Evolutionary conservation across 495 filamentous ascomycete species (phyloP).

Genomic region (Aspergillus biplanus): DNA sequence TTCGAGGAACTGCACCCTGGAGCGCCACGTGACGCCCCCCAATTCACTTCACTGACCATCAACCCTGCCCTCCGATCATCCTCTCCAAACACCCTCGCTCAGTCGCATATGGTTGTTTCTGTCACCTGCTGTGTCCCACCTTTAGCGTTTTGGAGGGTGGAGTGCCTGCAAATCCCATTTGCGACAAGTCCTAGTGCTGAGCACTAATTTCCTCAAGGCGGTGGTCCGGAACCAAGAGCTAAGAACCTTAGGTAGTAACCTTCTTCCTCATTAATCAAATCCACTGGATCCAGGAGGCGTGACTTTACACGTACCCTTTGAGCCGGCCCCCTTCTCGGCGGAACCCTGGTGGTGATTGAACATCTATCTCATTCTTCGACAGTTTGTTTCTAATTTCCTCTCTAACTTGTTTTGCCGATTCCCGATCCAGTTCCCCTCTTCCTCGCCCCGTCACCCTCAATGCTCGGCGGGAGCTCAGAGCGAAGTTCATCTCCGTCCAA

Average conservation of each 20-base stretch:
- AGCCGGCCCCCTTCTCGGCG: conserved; percentile 23
- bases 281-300: conserved; percentile 44
- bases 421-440: conserved; percentile 18
- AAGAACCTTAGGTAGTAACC: conserved; percentile 25
- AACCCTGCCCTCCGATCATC: conserved; percentile 18
- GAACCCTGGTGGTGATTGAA: conserved; percentile 30
- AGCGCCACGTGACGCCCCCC: conserved; percentile 17
- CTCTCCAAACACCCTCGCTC: conserved; percentile 19
- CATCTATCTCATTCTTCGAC: conserved; percentile 8
- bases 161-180: conserved; percentile 16
- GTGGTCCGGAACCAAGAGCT: conserved; percentile 32
- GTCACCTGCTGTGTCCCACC: conserved; percentile 16
- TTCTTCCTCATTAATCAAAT: conserved; percentile 20
- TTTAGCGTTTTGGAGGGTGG: conserved; percentile 16
- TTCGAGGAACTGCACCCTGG: conserved; percentile 11
- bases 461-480: conserved; percentile 44
- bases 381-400: conserved; percentile 16
- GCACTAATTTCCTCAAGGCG: conserved; percentile 34
- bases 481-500: conserved; percentile 38
- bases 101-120: conserved; percentile 19
- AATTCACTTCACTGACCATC: conserved; percentile 15
- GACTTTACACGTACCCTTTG: conserved; percentile 23
- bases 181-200: conserved; percentile 28
- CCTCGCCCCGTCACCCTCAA: conserved; percentile 33
- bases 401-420: not conserved